Percentiles rank a stretch among this genome's conserved stretches.
Evolutionary conservation across 306 rosid species (phyloP).

Genomic region (Inga leiocalycina): DNA sequence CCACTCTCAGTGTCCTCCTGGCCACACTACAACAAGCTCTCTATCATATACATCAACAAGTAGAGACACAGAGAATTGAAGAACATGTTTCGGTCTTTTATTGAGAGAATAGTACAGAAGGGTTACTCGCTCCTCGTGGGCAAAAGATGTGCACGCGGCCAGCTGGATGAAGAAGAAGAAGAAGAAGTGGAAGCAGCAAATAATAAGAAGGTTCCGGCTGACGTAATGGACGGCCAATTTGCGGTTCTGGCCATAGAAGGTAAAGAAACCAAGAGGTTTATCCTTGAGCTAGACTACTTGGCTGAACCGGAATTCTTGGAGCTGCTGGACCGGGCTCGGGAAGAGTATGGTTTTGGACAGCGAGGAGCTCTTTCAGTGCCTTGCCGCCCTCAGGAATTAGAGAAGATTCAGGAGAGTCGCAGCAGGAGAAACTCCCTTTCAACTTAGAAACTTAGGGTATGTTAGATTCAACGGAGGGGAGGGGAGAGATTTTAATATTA

Average conservation of each 20-base stretch:
- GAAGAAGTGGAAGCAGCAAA: background rate
- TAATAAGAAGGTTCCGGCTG: constrained; percentile 32
- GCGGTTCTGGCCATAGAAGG: constrained; percentile 57
- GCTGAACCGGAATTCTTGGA: constrained; percentile 55
- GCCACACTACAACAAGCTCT: background rate
- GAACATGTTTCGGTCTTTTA: constrained; percentile 33
- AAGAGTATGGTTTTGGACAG: constrained; percentile 48
- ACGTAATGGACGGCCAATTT: constrained; percentile 54
- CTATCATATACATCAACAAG: background rate
- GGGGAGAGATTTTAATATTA: too few relatives aligned
- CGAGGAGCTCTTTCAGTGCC: constrained; percentile 34
- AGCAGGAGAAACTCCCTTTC: background rate
- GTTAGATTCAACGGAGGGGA: too few relatives aligned
- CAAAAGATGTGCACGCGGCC: constrained; percentile 4
- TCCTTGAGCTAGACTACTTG: constrained; percentile 47
- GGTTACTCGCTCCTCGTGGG: constrained; percentile 31
- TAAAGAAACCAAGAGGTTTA: constrained; percentile 51
- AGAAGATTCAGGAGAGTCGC: constrained; percentile 27
- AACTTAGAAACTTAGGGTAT: background rate
- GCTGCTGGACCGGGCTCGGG: constrained; percentile 54
- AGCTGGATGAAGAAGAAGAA: background rate
- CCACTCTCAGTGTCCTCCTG: background rate
- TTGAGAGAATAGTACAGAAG: constrained; percentile 39
- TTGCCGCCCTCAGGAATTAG: constrained; percentile 31
- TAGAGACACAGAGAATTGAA: background rate